A percentile compares a stretch with the other conserved stretches of the same genome.
These are phyloP conservation scores for Pseudogymnoascus sp. DNA, from an alignment of 2,329 filamentous ascomycete genomes.

Conservation along the genomic window DNA sequence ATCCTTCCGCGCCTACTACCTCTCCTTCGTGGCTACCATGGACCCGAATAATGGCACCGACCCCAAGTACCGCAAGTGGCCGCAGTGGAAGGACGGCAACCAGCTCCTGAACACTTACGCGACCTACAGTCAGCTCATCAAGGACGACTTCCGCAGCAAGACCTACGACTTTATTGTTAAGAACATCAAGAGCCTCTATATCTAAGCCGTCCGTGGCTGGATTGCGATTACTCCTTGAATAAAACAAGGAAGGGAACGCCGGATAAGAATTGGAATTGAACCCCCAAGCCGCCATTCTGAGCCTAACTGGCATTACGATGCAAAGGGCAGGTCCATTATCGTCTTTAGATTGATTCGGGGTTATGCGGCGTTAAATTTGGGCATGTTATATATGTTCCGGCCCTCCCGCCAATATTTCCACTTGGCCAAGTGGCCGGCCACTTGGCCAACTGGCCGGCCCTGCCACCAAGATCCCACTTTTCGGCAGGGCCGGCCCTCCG, in stretches of 20 bases:
- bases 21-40: conserved; percentile 60
- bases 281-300: not conserved
- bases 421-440: no score
- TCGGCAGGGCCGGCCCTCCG: no score
- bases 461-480: no score
- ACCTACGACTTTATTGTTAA: conserved; percentile 34
- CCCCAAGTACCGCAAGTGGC: conserved; percentile 37
- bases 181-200: conserved; percentile 16
- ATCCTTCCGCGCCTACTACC: conserved; percentile 59
- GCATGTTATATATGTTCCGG: not conserved
- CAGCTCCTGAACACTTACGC: conserved; percentile 43
- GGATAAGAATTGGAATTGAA: not conserved
- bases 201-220: not conserved
- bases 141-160: conserved; percentile 40
- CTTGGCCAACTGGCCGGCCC: no score
- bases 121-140: conserved; percentile 29
- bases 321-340: not conserved
- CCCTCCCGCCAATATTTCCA: no score
- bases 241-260: not conserved
- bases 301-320: not conserved
- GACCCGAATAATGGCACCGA: conserved; percentile 55
- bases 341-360: not conserved
- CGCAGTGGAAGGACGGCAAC: conserved; percentile 41
- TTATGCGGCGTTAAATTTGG: not conserved
- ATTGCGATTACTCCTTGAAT: not conserved